Base-by-base conservation (phyloP, 805 yeast species). In the Ogataea populi-albae region DNA sequence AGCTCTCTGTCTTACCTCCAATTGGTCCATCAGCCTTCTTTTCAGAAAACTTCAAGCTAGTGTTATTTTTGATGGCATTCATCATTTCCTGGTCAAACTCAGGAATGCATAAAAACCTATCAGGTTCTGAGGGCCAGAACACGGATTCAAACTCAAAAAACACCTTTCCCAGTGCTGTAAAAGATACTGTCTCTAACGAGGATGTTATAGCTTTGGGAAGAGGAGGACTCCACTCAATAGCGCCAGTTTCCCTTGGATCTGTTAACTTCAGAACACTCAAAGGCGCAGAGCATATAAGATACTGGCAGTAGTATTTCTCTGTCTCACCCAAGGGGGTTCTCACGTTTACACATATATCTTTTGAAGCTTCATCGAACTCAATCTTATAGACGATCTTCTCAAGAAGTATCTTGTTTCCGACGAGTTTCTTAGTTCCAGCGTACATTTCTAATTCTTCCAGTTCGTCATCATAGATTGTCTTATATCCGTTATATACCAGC, bases 211-310 rank as follows among this genome's bases (percentile, higher is more conserved):
- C 38, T 8, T 30, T 19, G 3, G 75, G 75, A 12, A 71, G 55
- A 5, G 49, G 38, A 1, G 75, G 75, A 1, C 23, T 30, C 34
- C 57, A 60, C 8, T 40, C 36, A 28, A 59, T 57, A 2, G 62
- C 55, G 21, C 58, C 63, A 28, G 31, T 40, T 14, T 52, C 51
- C 3, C 26, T 22, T 8, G 51, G 47, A 9, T 54, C 49, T 1
- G 60, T 55, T 26, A 69, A 51, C 26, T 64, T 61, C 30, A 75
- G 56, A 4, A 74, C 60, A 22, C 75, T 66, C 35, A 64, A 68
- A 2, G 80, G 80, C 6, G 73, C 68, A 2, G 78, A 66, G 4
- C 73, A 73, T n/a, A 75, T 53, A 23, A 68, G 46, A 50, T 65
- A 69, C 28, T 66, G 61, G 5, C 54, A 37, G 1, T 30, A 41